Conservation (phyloP, 805 yeast species). For the Barnettozyma vustinii region DNA sequence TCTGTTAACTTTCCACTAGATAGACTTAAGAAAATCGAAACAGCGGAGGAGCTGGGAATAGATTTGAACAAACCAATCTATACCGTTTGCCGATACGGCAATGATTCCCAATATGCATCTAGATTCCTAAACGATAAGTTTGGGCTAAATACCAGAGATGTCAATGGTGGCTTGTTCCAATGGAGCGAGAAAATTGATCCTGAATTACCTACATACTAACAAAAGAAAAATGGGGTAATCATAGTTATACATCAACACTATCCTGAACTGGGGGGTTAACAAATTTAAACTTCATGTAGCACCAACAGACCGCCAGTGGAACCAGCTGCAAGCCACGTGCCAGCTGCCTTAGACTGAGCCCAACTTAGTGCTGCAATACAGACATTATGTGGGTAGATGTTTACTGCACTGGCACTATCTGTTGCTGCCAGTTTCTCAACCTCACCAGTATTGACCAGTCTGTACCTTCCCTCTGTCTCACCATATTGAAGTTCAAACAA, state of each 20-base stretch:
- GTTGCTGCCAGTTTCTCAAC: conserved; percentile 24
- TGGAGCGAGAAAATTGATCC: conserved; percentile 64
- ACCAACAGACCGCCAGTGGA: conserved; percentile 46
- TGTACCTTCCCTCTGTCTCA: conserved; percentile 32
- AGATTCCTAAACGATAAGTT: conserved; percentile 44
- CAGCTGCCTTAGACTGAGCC: conserved; percentile 44
- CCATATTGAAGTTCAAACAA: conserved; percentile 38
- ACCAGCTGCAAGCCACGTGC: conserved; percentile 49
- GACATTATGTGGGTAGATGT: conserved; percentile 45
- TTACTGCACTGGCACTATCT: conserved; percentile 23
- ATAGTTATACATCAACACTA: no score
- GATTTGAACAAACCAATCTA: conserved; percentile 35
- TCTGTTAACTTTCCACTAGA: conserved; percentile 63
- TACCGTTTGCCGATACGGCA: conserved; percentile 83
- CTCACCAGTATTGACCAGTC: conserved; percentile 37
- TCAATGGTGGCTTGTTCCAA: conserved; percentile 69
- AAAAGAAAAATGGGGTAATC: not conserved
- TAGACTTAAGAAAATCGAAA: conserved; percentile 33
- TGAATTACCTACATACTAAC: conserved; percentile 55
- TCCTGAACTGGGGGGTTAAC: no score
- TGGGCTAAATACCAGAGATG: conserved; percentile 52
- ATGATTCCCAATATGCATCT: conserved; percentile 82
- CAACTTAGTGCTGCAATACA: conserved; percentile 48
- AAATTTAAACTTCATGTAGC: conserved; percentile 9
- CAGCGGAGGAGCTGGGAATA: conserved; percentile 25